Evolutionary conservation across 768 basidiomycete species (phyloP).

Genomic region (Exsudoporus frostii): DNA sequence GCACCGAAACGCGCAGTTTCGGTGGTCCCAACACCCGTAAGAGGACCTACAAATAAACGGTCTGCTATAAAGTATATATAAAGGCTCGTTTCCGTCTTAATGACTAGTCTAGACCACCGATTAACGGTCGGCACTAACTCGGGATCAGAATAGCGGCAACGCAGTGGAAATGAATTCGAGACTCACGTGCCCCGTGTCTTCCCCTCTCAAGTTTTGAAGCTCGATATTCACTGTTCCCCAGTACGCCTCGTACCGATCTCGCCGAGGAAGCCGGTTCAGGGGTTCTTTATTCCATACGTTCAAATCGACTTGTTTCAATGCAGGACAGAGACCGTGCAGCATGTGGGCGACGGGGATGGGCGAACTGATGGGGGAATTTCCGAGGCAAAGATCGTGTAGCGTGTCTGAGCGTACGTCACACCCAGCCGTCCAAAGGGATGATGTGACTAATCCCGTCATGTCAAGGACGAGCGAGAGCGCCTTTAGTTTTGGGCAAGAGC

Average conservation of each 20-base stretch:
- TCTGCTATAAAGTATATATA: no score
- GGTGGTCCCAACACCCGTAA: neutral
- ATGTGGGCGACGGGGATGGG: conserved; percentile 10
- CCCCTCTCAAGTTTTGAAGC: neutral
- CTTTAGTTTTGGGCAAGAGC: conserved; percentile 11
- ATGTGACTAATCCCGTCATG: neutral
- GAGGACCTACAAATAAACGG: neutral
- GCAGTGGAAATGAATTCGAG: neutral
- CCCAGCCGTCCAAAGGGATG: neutral
- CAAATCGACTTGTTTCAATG: conserved; percentile 19
- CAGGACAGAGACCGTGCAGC: conserved; percentile 16
- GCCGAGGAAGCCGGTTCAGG: conserved; percentile 4
- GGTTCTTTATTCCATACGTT: conserved; percentile 17
- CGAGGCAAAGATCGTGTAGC: conserved; percentile 15
- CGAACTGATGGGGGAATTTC: conserved; percentile 17
- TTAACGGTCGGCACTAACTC: neutral
- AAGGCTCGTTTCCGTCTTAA: neutral
- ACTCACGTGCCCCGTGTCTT: neutral
- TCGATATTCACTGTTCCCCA: conserved; percentile 22
- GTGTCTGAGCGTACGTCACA: neutral
- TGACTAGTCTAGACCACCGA: neutral
- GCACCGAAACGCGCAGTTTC: neutral
- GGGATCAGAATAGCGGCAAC: neutral
- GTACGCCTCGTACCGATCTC: conserved; percentile 9
- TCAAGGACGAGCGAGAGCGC: conserved; percentile 26